Percentiles rank a stretch among this genome's conserved stretches.
Conservation (phyloP, 768 basidiomycete genomes). For the Lactarius psammicola region DNA sequence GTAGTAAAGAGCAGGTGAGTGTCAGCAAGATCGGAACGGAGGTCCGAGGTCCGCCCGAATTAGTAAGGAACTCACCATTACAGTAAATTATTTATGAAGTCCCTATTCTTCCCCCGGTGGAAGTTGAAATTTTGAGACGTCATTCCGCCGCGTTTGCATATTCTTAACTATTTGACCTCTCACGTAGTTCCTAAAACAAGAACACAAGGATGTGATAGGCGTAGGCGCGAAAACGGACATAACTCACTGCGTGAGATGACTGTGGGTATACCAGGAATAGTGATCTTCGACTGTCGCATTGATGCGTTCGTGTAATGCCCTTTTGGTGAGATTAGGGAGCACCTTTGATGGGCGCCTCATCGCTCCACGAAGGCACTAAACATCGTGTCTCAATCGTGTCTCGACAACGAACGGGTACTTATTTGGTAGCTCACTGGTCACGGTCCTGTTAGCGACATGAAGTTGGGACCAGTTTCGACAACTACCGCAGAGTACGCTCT, state of each 20-base stretch:
- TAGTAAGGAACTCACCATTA: neutral
- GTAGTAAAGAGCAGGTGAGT: no score
- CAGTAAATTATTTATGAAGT: neutral
- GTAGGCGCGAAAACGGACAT: neutral
- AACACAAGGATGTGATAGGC: neutral
- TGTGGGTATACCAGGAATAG: conserved; percentile 28
- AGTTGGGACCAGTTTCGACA: conserved; percentile 42
- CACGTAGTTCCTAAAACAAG: neutral
- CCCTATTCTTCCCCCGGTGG: neutral
- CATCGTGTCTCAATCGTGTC: conserved; percentile 26
- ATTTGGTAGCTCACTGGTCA: conserved; percentile 65
- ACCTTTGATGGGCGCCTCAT: conserved; percentile 26
- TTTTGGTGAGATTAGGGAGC: conserved; percentile 28
- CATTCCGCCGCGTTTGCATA: neutral
- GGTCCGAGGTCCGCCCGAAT: neutral
- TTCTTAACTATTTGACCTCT: neutral
- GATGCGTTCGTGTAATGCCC: conserved; percentile 24
- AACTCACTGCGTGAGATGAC: conserved; percentile 24
- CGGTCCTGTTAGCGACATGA: conserved; percentile 42
- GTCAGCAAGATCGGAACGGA: neutral
- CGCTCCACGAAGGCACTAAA: conserved; percentile 22
- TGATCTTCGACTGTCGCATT: conserved; percentile 23
- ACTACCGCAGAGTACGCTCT: conserved; percentile 35
- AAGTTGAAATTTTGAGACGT: neutral
- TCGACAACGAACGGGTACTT: conserved; percentile 50